Percentiles rank a stretch among this genome's conserved stretches.
Conservation (phyloP, 306 rosid species). For the Rosa chinensis region DNA sequence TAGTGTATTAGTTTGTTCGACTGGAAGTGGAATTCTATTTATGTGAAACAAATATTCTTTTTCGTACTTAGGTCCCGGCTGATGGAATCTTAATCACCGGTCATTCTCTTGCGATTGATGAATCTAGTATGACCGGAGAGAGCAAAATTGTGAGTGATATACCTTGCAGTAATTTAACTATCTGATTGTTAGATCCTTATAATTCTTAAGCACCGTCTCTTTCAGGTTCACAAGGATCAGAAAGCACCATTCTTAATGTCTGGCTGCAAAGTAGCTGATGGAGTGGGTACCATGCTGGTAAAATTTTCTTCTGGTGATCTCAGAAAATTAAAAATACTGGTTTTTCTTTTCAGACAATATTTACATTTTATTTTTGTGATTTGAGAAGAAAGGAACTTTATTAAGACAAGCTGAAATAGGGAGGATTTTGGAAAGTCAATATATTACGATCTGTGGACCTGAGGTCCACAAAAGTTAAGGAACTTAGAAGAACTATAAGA, state of each 20-base stretch:
- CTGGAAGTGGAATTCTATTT: conserved; percentile 5
- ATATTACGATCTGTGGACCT: neutral
- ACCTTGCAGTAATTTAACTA: conserved; percentile 19
- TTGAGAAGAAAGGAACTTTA: neutral
- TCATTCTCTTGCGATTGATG: conserved; percentile 92
- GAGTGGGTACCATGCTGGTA: conserved; percentile 97
- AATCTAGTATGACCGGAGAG: conserved; percentile 99
- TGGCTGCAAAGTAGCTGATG: conserved; percentile 99
- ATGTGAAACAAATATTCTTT: conserved; percentile 10
- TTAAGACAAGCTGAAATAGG: neutral
- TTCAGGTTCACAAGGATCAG: conserved; percentile 86
- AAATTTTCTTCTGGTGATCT: conserved; percentile 8
- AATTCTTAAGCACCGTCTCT: conserved; percentile 37
- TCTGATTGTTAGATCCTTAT: conserved; percentile 20
- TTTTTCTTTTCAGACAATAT: neutral
- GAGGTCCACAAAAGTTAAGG: neutral
- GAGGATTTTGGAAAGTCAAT: neutral
- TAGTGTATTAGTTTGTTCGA: conserved; percentile 30
- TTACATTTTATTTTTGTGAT: neutral
- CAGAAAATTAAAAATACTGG: neutral
- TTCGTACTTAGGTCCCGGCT: conserved; percentile 74
- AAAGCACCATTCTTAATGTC: conserved; percentile 91
- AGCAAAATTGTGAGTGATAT: conserved; percentile 83
- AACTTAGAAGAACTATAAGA: neutral
- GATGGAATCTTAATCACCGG: conserved; percentile 83